phyloP scores from a whole-genome alignment of 2,329 filamentous ascomycete genomes.

The Aspergillus carbonarius region DNA sequence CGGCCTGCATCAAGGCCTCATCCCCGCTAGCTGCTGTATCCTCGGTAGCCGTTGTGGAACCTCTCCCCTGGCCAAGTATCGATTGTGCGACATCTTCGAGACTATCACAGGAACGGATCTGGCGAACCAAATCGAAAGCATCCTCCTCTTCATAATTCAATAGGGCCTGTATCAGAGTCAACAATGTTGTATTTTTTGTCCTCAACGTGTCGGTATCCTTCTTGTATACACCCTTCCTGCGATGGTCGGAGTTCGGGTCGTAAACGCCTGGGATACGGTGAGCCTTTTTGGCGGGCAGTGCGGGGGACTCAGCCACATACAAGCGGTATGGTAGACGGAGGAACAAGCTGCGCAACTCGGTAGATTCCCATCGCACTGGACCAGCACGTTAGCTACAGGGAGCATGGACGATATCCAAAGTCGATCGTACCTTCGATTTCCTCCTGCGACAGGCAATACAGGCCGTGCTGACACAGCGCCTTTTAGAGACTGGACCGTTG shows the following conservation, averaged over 20 bases:
- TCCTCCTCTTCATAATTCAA: slow-evolving; percentile 88
- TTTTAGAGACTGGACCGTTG: slow-evolving; percentile 51
- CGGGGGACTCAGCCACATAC: slow-evolving; percentile 24
- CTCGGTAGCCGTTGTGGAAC: slow-evolving; percentile 43
- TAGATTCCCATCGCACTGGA: slow-evolving; percentile 78
- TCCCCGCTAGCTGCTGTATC: slow-evolving; percentile 30
- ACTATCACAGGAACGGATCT: slow-evolving; percentile 83
- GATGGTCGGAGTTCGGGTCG: slow-evolving; percentile 93
- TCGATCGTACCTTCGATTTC: slow-evolving; percentile 65
- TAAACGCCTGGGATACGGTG: slow-evolving; percentile 70
- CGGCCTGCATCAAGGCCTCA: slow-evolving; percentile 42
- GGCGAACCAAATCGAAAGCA: slow-evolving; percentile 74
- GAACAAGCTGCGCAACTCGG: slow-evolving; percentile 95
- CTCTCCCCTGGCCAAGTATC: slow-evolving; percentile 56
- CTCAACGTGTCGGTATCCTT: slow-evolving; percentile 88
- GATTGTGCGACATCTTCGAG: slow-evolving; percentile 63
- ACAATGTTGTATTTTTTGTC: slow-evolving; percentile 80
- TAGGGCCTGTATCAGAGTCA: slow-evolving; percentile 90
- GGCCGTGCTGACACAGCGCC: slow-evolving; percentile 79
- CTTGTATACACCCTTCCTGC: slow-evolving; percentile 94
- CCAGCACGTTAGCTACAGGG: slow-evolving; percentile 5
- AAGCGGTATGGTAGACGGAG: slow-evolving; percentile 70
- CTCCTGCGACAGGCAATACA: slow-evolving; percentile 76
- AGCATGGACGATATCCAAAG: background rate
- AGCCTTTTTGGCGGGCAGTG: slow-evolving; percentile 1